Base-by-base conservation (phyloP, 371 early-diverging fungal species). In the Batkoa obscura region DNA sequence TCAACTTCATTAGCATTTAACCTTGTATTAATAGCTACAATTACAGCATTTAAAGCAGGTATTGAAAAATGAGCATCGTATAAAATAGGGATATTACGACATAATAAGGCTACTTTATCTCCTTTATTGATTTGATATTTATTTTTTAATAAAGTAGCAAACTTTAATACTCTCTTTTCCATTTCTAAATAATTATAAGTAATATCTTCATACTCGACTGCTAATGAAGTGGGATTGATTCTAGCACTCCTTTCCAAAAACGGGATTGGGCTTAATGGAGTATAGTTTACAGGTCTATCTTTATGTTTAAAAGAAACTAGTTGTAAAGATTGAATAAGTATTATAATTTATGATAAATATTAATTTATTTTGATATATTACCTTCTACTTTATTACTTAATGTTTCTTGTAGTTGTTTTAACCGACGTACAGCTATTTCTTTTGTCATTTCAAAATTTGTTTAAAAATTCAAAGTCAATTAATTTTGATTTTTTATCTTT, bases 11-110 rank as follows among this genome's bases (percentile, higher is more conserved):
- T 57, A 2, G 69, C 65, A 1, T 66, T 69, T 4, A 84, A 64
- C 4, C 81, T 72, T 3, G 76, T 72, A 58, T 84, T 84, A 58
- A 84, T 68, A 13, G 80, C 76, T 0, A 80, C 80, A 1, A 78
- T 60, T 34, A 80, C 67, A 2, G 69, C 81, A 17, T 75, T 73
- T 5, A 73, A 64, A 15, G 73, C 70, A 0, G 81, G 81, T n/a
- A 81, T 67, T 8, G 72, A 79, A 65, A 71, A 81, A 17, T 75
- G 73, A 0, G 77, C 75, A 34, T 83, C 81, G 4, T 79, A 64
- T 60, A 73, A 66, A 3, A 73, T 67, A 9, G 74, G 72, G n/a
- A 72, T 70, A 58, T 80, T 84, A 17, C 77, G 77, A 9, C 73
- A 72, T 8, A 83, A 61, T 30, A 80, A 57, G 0, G 72, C 83